Evolutionary conservation across 805 yeast species (phyloP).

Genomic region (Grigorovia jiainica): DNA sequence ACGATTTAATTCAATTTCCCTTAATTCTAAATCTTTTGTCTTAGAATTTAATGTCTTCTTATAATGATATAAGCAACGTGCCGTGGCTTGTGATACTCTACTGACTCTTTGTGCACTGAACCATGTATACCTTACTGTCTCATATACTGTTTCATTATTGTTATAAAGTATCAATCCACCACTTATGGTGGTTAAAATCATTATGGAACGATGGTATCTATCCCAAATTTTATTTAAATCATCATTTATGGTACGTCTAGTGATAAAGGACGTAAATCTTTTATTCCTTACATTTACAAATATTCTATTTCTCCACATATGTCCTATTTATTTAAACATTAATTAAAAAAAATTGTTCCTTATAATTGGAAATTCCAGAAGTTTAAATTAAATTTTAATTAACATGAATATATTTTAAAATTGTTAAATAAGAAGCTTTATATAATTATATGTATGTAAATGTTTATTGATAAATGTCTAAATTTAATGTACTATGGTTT

Average conservation of each 20-base stretch:
- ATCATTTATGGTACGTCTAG: not conserved
- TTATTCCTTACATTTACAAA: not conserved
- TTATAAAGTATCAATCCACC: slow-evolving; percentile 16
- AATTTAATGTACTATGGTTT: slow-evolving; percentile 14
- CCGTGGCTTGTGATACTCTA: slow-evolving; percentile 59
- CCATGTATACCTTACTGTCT: slow-evolving; percentile 15
- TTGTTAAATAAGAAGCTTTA: not conserved
- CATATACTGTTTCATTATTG: slow-evolving; percentile 21
- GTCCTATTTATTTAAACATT: not conserved
- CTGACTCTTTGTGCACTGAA: slow-evolving; percentile 43
- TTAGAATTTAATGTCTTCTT: slow-evolving; percentile 41
- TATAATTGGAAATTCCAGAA: no score
- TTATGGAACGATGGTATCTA: not conserved
- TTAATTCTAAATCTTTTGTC: slow-evolving; percentile 37
- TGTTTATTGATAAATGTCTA: not conserved
- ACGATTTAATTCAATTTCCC: slow-evolving; percentile 42
- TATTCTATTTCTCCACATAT: not conserved
- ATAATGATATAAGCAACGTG: slow-evolving; percentile 65
- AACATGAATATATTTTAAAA: not conserved
- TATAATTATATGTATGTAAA: not conserved
- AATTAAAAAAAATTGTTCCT: no score
- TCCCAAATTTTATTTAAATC: not conserved
- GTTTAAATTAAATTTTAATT: no score
- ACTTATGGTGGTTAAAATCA: not conserved
- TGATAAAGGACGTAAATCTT: not conserved